Evolutionary conservation across 169 alveolate genomes (phyloP), one percentile per base, ranked within the genome.

Genomic region (Babesia sp.): DNA sequence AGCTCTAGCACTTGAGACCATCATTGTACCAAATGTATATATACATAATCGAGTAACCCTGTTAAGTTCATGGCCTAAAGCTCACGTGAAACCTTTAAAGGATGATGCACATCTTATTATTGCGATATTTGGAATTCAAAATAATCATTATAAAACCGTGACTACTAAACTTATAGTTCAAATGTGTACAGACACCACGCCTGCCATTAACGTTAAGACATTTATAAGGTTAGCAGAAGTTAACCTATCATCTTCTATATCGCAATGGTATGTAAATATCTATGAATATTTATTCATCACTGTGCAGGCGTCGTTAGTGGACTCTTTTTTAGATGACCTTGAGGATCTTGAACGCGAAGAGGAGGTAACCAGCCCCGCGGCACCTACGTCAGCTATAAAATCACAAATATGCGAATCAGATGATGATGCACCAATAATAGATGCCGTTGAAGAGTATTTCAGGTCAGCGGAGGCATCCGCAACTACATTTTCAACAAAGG

Each of bases 391-490:
- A 31, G 29, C 50, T 26, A 20, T 29, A 45, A 34, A 55, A 50
- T 24, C 53, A 28, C 22, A 58, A 18, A 3, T 60, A 33, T 60
- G 48, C 54, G 90, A 86, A 20, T 63, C 85, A 8, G 92, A 87
- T 71, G 90, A 83, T 39, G 87, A 88, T 45, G 84, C 84, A 57
- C 89, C 87, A 28, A 88, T 88, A 24, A 71, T 84, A 8, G 93
- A 88, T 71, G 93, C 93, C 22, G 87, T 88, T 3, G 90, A 48
- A 37, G 93, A 88, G 75, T 88, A 80, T 48, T 80, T 80, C 42
- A 60, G 37, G 79, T 20, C 72, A 24, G 34, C 70, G 5, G 73
- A 78, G 14, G 20, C 63, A 11, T 16, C 83, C 12, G 24, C 28
- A 28, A 14, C 29, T 39, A n/a, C 41, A 20, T 80, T 61, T 53